phyloP scores from a whole-genome alignment of 257 asterid genomes.

The Scutellaria baicalensis region DNA sequence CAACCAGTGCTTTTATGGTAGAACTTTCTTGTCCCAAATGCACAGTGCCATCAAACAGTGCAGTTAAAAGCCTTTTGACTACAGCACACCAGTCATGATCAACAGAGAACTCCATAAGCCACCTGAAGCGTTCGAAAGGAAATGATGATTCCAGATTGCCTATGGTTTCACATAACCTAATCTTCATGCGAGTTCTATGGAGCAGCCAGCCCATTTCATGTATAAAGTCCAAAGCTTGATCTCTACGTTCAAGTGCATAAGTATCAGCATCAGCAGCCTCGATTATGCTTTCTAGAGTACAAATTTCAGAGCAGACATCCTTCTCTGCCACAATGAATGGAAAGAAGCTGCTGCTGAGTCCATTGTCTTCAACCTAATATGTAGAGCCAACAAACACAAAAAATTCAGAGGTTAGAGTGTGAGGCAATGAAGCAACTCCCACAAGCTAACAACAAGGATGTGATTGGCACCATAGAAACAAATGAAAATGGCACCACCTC shows the following conservation, averaged over 20 bases:
- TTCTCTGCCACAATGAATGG: conserved; percentile 91
- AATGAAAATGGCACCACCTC: conserved; percentile 49
- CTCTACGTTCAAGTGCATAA: conserved; percentile 26
- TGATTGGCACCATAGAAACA: background rate
- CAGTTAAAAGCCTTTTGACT: conserved; percentile 48
- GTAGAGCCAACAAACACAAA: background rate
- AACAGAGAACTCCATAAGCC: conserved; percentile 68
- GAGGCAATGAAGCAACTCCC: background rate
- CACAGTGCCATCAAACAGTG: conserved; percentile 35
- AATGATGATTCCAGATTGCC: conserved; percentile 30
- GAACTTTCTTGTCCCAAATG: conserved; percentile 32
- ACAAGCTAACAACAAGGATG: background rate
- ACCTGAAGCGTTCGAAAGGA: conserved; percentile 56
- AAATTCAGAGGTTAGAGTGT: background rate
- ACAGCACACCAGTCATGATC: conserved; percentile 88
- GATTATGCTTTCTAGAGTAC: conserved; percentile 55
- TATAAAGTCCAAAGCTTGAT: conserved; percentile 66
- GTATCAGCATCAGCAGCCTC: conserved; percentile 31
- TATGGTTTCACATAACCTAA: conserved; percentile 26
- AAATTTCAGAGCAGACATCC: conserved; percentile 76
- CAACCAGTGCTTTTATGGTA: conserved; percentile 33
- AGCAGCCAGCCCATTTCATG: conserved; percentile 81
- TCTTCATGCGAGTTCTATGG: conserved; percentile 43
- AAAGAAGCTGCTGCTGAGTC: conserved; percentile 87
- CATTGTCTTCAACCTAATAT: conserved; percentile 71